These are phyloP conservation scores for Piloderma croceum DNA, from an alignment of 768 basidiomycete genomes.

Conservation along the genomic window DNA sequence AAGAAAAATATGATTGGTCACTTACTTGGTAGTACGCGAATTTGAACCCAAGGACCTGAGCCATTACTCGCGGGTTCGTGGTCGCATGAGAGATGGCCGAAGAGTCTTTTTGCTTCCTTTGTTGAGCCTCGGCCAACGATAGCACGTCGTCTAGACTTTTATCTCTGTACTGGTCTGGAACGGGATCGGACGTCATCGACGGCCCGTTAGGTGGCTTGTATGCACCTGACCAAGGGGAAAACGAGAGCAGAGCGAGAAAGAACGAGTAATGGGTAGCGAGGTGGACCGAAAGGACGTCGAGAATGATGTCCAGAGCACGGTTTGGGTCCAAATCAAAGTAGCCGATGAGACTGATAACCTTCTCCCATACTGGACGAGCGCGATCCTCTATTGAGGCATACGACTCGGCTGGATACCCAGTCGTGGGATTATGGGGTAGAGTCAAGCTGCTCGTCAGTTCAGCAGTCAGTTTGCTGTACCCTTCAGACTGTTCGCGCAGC, in stretches of 20 bases:
- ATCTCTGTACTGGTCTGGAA: slow-evolving; percentile 41
- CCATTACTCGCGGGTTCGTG: slow-evolving; percentile 57
- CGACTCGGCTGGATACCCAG: slow-evolving; percentile 61
- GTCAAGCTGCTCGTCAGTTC: slow-evolving; percentile 78
- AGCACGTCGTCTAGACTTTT: slow-evolving; percentile 69
- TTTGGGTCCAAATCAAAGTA: slow-evolving; percentile 97
- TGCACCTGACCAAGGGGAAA: slow-evolving; percentile 82
- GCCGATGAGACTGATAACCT: slow-evolving; percentile 82
- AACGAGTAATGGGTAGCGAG: slow-evolving; percentile 80
- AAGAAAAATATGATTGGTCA: slow-evolving; percentile 2
- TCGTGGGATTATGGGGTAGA: slow-evolving; percentile 61
- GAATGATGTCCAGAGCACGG: slow-evolving; percentile 85
- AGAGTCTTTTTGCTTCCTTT: too few species aligned
- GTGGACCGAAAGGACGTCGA: slow-evolving; percentile 85
- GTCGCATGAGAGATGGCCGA: slow-evolving; percentile 11
- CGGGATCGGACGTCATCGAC: slow-evolving; percentile 34
- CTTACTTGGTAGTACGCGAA: slow-evolving; percentile 84
- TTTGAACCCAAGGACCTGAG: slow-evolving; percentile 98
- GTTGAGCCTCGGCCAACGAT: slow-evolving; percentile 39
- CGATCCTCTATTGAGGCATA: slow-evolving; percentile 54
- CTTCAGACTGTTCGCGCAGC: slow-evolving; percentile 94
- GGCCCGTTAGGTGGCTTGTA: slow-evolving; percentile 26
- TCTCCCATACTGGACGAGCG: slow-evolving; percentile 70
- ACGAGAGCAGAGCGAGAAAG: slow-evolving; percentile 80
- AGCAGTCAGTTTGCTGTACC: slow-evolving; percentile 87